Evolutionary conservation across 441 rosid species (phyloP).

Genomic region (Populus hybrid): DNA sequence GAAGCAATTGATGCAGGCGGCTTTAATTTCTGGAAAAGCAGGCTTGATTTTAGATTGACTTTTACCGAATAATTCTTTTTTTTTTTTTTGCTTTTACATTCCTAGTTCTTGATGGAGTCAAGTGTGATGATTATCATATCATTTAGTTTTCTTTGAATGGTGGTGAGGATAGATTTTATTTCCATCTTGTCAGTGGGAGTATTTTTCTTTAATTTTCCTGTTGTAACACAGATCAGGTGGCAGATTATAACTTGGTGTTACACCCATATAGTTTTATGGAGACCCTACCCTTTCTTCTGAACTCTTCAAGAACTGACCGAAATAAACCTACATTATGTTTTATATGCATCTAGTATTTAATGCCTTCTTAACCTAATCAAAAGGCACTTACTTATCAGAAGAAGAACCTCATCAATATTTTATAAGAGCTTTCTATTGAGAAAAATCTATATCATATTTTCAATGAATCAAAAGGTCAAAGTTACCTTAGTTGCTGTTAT

Average conservation of each 20-base stretch:
- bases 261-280: neutral
- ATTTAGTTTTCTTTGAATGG: neutral
- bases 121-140: neutral
- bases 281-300: neutral
- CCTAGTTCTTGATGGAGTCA: constrained; percentile 8
- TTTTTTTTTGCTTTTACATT: neutral
- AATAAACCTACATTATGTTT: neutral
- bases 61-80: constrained; percentile 6
- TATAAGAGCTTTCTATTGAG: neutral
- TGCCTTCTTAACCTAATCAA: neutral
- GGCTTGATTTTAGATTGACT: constrained; percentile 7
- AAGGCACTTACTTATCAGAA: neutral
- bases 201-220: neutral
- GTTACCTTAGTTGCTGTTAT: neutral
- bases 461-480: neutral
- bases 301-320: neutral
- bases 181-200: neutral
- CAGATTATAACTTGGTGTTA: neutral
- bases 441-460: too few species aligned
- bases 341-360: neutral
- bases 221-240: neutral
- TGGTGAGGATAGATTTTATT: neutral
- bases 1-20: constrained; percentile 2
- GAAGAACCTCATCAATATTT: neutral
- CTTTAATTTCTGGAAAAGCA: neutral